A percentile compares a stretch with the other conserved stretches of the same genome.
Conservation (phyloP, 495 filamentous ascomycete species). For the Aspergillus cavernicola region DNA sequence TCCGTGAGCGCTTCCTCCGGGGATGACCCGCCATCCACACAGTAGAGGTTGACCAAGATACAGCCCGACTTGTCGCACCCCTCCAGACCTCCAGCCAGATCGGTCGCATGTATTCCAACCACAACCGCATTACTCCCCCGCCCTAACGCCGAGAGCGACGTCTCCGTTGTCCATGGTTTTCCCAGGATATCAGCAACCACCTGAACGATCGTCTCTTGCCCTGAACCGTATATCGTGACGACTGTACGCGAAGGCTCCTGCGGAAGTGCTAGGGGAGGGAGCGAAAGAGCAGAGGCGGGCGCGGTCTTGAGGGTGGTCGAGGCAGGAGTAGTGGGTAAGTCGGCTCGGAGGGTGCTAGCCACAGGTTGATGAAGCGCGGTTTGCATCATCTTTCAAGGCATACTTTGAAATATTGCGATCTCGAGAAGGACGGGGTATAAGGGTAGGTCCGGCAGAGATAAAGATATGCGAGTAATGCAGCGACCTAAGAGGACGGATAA, state of each 20-base stretch:
- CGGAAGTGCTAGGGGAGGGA: constrained; percentile 10
- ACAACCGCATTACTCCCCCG: constrained; percentile 50
- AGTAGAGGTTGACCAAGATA: constrained; percentile 68
- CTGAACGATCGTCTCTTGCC: constrained; percentile 62
- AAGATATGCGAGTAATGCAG: not conserved
- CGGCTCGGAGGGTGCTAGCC: constrained; percentile 35
- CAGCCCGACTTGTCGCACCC: constrained; percentile 44
- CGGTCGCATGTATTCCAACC: constrained; percentile 52
- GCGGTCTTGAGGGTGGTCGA: constrained; percentile 13
- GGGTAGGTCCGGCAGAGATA: not conserved
- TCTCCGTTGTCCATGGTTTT: constrained; percentile 57
- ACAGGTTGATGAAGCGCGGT: constrained; percentile 36
- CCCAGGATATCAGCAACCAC: constrained; percentile 66
- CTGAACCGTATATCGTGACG: constrained; percentile 57
- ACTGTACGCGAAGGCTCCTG: constrained; percentile 30
- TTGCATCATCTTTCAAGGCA: constrained; percentile 44
- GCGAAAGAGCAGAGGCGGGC: constrained; percentile 4
- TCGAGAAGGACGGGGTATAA: not conserved
- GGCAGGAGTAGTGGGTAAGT: constrained; percentile 13
- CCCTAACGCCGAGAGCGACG: constrained; percentile 48
- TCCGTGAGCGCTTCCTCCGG: constrained; percentile 60
- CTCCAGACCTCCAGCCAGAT: constrained; percentile 50
- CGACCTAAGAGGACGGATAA: constrained; percentile 6
- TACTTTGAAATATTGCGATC: constrained; percentile 7
- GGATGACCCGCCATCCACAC: constrained; percentile 64